A percentile compares a stretch with the other conserved stretches of the same genome.
Evolutionary conservation across 2,329 filamentous ascomycete species (phyloP).

Genomic region (Trichoderma atrobrunneum): DNA sequence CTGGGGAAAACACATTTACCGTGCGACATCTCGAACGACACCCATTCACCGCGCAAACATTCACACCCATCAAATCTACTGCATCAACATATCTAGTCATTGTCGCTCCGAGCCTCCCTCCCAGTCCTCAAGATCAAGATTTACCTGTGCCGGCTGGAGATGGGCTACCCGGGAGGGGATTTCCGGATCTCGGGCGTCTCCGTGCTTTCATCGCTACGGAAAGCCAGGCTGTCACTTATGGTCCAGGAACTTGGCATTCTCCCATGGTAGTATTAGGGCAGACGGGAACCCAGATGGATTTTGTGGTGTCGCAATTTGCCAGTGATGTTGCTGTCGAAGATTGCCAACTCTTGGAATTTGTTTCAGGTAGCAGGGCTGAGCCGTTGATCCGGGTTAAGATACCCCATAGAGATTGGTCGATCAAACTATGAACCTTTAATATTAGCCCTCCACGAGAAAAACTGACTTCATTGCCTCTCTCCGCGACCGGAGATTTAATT

Average conservation of each 20-base stretch:
- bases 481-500: background rate
- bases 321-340: conserved; percentile 83
- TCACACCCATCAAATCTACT: conserved; percentile 67
- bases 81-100: conserved; percentile 72
- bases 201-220: conserved; percentile 76
- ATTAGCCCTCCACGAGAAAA: background rate
- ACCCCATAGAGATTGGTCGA: conserved; percentile 21
- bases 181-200: conserved; percentile 70
- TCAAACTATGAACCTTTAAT: conserved; percentile 6
- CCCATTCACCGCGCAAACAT: conserved; percentile 91
- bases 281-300: conserved; percentile 63
- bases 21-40: conserved; percentile 81
- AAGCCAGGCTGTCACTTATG: conserved; percentile 86
- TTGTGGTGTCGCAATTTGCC: conserved; percentile 84
- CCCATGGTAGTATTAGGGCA: conserved; percentile 86
- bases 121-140: conserved; percentile 29
- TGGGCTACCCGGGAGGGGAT: conserved; percentile 55
- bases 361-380: conserved; percentile 34
- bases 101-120: conserved; percentile 73
- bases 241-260: conserved; percentile 88
- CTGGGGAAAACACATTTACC: conserved; percentile 45
- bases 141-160: conserved; percentile 30
- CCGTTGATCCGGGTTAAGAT: conserved; percentile 41
- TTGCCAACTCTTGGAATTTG: conserved; percentile 70
- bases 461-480: no score